Evolutionary conservation across 768 basidiomycete species (phyloP).

Genomic region (Pholiota molesta): DNA sequence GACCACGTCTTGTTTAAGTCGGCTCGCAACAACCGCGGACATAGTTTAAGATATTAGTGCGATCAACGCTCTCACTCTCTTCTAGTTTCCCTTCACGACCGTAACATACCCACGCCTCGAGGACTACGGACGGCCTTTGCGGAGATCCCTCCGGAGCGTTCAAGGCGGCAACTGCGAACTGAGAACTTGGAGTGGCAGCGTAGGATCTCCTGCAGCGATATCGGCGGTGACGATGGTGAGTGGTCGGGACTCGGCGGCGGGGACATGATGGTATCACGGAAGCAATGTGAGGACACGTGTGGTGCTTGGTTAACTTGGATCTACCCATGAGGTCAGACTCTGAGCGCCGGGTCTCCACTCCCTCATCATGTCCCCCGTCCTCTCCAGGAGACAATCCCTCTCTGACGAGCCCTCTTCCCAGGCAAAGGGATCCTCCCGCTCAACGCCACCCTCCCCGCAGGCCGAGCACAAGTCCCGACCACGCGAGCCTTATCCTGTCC

Average conservation of each 20-base stretch:
- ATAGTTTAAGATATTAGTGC: neutral
- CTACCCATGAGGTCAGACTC: conserved; percentile 29
- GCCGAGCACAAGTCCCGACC: conserved; percentile 42
- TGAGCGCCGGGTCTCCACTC: conserved; percentile 17
- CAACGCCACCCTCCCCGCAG: conserved; percentile 54
- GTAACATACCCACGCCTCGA: neutral
- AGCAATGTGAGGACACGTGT: conserved; percentile 13
- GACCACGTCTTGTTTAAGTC: neutral
- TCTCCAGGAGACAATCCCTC: conserved; percentile 25
- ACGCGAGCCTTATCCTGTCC: conserved; percentile 68
- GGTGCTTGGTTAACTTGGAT: conserved; percentile 19
- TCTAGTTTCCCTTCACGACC: neutral
- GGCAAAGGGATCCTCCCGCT: conserved; percentile 43
- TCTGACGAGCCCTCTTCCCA: conserved; percentile 30
- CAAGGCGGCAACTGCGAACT: neutral
- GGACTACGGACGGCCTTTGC: neutral
- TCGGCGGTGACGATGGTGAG: conserved; percentile 17
- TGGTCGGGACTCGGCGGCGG: neutral
- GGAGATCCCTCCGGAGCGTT: neutral
- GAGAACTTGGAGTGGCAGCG: neutral
- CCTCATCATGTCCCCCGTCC: conserved; percentile 21
- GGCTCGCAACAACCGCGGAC: neutral
- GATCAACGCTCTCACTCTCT: neutral
- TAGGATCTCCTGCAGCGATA: neutral
- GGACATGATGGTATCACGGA: conserved; percentile 8